A percentile compares a stretch with the other conserved stretches of the same genome.
Evolutionary conservation across 805 yeast genomes (phyloP).

Genomic region (Myxozyma sirexii): DNA sequence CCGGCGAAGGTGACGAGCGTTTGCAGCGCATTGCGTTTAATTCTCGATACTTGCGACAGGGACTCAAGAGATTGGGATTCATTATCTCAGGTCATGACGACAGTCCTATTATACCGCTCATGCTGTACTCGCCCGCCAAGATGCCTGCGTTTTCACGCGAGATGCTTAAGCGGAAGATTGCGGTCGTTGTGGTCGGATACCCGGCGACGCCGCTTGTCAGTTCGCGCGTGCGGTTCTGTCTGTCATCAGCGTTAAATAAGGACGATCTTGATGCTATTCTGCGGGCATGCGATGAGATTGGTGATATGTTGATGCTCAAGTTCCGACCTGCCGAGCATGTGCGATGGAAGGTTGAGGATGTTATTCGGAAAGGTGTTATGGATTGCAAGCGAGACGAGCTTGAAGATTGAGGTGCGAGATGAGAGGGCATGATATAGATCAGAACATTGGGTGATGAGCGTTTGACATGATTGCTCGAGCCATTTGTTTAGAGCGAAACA

Average conservation of each 20-base stretch:
- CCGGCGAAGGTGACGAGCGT: constrained; percentile 92
- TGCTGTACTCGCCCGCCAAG: constrained; percentile 86
- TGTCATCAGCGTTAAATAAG: constrained; percentile 88
- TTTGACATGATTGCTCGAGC: too few species aligned
- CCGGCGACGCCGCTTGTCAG: constrained; percentile 95
- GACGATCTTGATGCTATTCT: constrained; percentile 86
- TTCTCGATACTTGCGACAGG: constrained; percentile 88
- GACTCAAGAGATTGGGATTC: constrained; percentile 88
- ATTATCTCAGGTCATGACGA: constrained; percentile 94
- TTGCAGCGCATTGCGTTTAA: constrained; percentile 93
- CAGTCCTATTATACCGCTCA: constrained; percentile 90
- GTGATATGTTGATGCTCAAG: constrained; percentile 74
- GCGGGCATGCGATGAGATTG: constrained; percentile 71
- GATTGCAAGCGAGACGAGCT: constrained; percentile 46
- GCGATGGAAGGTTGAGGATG: constrained; percentile 79
- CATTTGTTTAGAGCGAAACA: too few species aligned
- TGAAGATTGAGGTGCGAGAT: neutral
- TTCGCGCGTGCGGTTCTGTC: constrained; percentile 90
- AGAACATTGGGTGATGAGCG: neutral
- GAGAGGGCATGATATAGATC: neutral
- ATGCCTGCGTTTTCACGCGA: constrained; percentile 90
- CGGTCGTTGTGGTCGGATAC: constrained; percentile 95
- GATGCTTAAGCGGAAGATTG: constrained; percentile 77
- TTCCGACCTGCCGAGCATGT: constrained; percentile 68
- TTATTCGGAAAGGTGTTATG: constrained; percentile 67